Evolutionary conservation across 257 asterid genomes (phyloP), one percentile per base, ranked within the genome.

Genomic region (Solanum paucissectum): DNA sequence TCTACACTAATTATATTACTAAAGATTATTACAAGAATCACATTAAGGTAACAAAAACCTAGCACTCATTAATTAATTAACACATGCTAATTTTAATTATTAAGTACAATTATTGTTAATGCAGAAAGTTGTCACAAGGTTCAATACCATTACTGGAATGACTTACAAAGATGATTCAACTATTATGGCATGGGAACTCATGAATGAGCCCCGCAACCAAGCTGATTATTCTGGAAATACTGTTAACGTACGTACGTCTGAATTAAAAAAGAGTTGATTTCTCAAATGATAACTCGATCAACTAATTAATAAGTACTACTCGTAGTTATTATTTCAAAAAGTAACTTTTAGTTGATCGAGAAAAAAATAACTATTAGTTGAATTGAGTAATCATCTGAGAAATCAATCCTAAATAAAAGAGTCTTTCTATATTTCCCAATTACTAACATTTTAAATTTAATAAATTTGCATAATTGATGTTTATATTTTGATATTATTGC

Each of bases 121-220:
- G 62, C 92, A 92, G 95, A 86, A 89, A 4, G 89, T 93, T 83
- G 23, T 93, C 12, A 91, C 94, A 73, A 89, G 95, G 83, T 60
- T 87, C 16, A 93, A 93, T 66, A 25, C 95, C 44, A 40, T 90
- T 85, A 89, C 86, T 20, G 93, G 95, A 21, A 60, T 89, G 23
- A 84, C 90, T 2, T 92, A 91, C 6, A 90, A 90, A 91, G 92
- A 90, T 44, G 94, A 92, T 84, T 72, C 69, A 49, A 82, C 86
- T 49, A 82, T 82, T 44, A 82, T 82, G 86, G 86, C 86, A 49
- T 82, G 69, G 94, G 95, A 93, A 88, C 92, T 93, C 27, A 90
- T 93, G 89, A 91, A 93, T 21, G 95, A 93, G 75, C 92, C 95
- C 10, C 93, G 93, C 84, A 89, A 90, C 86, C 90, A 88, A 86